phyloP scores from a whole-genome alignment of 768 basidiomycete genomes.

The Pulveroboletus sp. region DNA sequence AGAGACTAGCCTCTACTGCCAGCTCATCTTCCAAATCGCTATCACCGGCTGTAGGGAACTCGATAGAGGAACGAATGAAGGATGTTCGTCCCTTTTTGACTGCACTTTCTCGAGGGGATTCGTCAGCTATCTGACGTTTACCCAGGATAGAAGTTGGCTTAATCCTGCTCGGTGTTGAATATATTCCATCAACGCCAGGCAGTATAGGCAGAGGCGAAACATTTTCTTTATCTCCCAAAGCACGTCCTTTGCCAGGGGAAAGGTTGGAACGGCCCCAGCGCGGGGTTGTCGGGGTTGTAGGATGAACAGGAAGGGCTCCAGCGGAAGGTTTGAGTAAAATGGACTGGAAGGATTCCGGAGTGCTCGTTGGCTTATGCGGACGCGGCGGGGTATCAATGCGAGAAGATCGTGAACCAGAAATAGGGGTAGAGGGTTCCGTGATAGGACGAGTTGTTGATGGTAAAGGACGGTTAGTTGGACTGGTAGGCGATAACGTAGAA shows the following conservation, averaged over 20 bases:
- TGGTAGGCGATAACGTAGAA: constrained; percentile 3
- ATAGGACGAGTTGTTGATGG: constrained; percentile 1
- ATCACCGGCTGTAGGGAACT: constrained; percentile 24
- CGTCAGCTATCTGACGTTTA: constrained; percentile 45
- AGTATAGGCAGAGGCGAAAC: constrained; percentile 38
- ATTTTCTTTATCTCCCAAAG: constrained; percentile 59
- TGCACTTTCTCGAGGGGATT: constrained; percentile 27
- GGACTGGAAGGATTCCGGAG: constrained; percentile 32
- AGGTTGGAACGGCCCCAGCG: constrained; percentile 23
- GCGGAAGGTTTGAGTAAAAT: constrained; percentile 26
- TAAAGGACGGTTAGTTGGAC: constrained; percentile 2
- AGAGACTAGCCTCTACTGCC: constrained; percentile 23
- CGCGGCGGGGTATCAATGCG: constrained; percentile 34
- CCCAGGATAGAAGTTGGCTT: constrained; percentile 31
- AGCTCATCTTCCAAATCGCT: constrained; percentile 32
- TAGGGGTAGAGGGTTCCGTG: constrained; percentile 30
- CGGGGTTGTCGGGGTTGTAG: constrained; percentile 33
- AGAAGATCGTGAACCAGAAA: constrained; percentile 11
- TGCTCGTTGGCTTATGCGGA: constrained; percentile 34
- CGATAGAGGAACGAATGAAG: constrained; percentile 32
- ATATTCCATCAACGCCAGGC: constrained; percentile 47
- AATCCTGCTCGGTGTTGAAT: constrained; percentile 30
- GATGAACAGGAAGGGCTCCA: constrained; percentile 24
- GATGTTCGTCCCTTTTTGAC: constrained; percentile 27
- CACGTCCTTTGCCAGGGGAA: constrained; percentile 40